These are phyloP conservation scores for Ochetophila trinervis DNA, from an alignment of 306 rosid species.

Conservation along the genomic window DNA sequence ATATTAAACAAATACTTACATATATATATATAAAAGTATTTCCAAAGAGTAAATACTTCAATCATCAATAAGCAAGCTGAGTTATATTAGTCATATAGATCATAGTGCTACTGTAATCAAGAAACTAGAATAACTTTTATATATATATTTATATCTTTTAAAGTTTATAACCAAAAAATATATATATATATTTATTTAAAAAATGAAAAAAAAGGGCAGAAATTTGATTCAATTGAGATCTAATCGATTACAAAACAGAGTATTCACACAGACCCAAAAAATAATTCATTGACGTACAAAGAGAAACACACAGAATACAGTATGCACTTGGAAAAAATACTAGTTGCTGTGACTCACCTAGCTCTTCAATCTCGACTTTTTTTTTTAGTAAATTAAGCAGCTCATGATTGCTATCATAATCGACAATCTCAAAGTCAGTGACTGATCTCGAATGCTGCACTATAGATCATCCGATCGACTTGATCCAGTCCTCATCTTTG, in stretches of 20 bases:
- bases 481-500: too few relatives aligned
- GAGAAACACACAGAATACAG: background rate
- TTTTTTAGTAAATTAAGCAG: too few relatives aligned
- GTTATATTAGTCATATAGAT: too few relatives aligned
- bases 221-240: conserved; percentile 9
- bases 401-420: conserved; percentile 54
- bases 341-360: conserved; percentile 14
- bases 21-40: too few relatives aligned
- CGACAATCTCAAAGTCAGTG: conserved; percentile 61
- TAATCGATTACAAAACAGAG: conserved; percentile 16
- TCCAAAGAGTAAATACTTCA: too few relatives aligned
- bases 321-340: too few relatives aligned
- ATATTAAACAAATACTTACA: too few relatives aligned
- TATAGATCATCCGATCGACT: conserved; percentile 60
- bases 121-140: background rate
- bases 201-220: background rate
- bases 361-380: background rate
- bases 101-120: too few relatives aligned
- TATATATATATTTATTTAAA: background rate
- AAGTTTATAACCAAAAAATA: too few relatives aligned
- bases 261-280: conserved; percentile 4
- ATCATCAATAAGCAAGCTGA: too few relatives aligned
- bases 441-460: conserved; percentile 70
- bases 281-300: conserved; percentile 16
- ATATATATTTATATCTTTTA: too few relatives aligned